Conservation (phyloP, 345 rosid genomes). For the Gynandropsis gynandra region DNA sequence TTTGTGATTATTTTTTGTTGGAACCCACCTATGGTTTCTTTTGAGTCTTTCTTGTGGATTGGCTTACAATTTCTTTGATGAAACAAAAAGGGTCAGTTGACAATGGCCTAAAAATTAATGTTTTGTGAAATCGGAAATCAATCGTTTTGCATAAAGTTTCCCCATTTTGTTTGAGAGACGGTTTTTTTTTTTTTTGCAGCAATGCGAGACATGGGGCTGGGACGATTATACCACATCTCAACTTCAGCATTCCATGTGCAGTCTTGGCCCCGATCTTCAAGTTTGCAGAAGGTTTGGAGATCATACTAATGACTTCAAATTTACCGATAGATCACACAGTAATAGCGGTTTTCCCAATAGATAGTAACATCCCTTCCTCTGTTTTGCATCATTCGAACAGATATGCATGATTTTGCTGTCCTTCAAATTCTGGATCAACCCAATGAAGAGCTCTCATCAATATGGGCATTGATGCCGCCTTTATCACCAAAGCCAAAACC, state of each 20-base stretch:
- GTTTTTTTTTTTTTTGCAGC: constrained; percentile 37
- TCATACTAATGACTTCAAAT: constrained; percentile 5
- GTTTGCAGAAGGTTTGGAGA: constrained; percentile 60
- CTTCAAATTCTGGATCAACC: constrained; percentile 64
- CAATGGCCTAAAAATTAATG: too few relatives aligned
- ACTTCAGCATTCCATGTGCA: constrained; percentile 91
- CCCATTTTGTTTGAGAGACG: constrained; percentile 13
- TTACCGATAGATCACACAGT: background rate
- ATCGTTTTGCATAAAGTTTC: background rate
- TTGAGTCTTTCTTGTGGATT: too few relatives aligned
- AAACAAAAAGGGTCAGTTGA: too few relatives aligned
- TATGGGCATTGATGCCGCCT: constrained; percentile 84
- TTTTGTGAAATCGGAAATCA: background rate
- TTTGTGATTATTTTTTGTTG: too few relatives aligned
- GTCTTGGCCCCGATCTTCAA: constrained; percentile 63
- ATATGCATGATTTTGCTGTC: constrained; percentile 39
- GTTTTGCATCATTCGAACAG: constrained; percentile 33
- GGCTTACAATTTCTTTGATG: too few relatives aligned
- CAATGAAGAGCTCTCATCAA: constrained; percentile 48
- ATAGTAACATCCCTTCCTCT: background rate
- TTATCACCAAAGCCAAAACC: constrained; percentile 50
- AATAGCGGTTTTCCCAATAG: constrained; percentile 9
- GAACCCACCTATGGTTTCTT: too few relatives aligned
- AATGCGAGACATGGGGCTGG: constrained; percentile 91
- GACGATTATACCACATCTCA: constrained; percentile 76